Base-by-base conservation (phyloP, 75 land plant genomes). In the Cupressus sempervirens region DNA sequence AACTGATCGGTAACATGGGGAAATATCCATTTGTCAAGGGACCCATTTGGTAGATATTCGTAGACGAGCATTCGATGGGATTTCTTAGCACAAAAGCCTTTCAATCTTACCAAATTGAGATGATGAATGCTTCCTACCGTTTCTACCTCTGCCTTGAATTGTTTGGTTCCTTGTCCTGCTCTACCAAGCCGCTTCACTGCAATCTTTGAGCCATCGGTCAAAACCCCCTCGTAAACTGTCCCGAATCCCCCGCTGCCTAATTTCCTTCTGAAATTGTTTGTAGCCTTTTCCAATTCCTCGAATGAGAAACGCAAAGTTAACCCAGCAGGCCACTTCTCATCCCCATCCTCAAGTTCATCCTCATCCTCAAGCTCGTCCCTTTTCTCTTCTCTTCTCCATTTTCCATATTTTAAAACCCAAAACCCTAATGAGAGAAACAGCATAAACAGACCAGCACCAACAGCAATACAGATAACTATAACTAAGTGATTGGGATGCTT, bases 51-150 rank as follows among this genome's bases (percentile, higher is more conserved):
- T 0, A 76, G 10, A 23, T 76, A 2, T 46, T 76, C 80, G 36
- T 76, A 76, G 0, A 76, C 80, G 8, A 76, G 80, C 45, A 76
- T 38, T 20, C 80, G 41, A 41, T 76, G 80, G 3, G 41, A 38
- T 23, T 20, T 23, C 26, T 76, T 29, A 15, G 80, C 80, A 76
- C 46, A 76, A 11, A 76, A 76, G n/a, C 80, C 80, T 7, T 38
- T 38, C 23, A 41, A 4, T 12, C 46, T 18, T 14, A 76, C 88
- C 75, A 91, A 82, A 68, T 84, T 68, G 0, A 93, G 90, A 41
- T 86, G 87, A 70, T 91, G 88, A n/a, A 93, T 92, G 3, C n/a
- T 76, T 0, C 94, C 91, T 81, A 93, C 7, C 86, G 89, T 23
- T 88, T 38, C 10, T 7, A 90, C 89, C 83, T 90, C 91, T 13